Evolutionary conservation across 1,139 yeast genomes (phyloP), one percentile per base, ranked within the genome.

Genomic region (Casaregolazyma lundiana): DNA sequence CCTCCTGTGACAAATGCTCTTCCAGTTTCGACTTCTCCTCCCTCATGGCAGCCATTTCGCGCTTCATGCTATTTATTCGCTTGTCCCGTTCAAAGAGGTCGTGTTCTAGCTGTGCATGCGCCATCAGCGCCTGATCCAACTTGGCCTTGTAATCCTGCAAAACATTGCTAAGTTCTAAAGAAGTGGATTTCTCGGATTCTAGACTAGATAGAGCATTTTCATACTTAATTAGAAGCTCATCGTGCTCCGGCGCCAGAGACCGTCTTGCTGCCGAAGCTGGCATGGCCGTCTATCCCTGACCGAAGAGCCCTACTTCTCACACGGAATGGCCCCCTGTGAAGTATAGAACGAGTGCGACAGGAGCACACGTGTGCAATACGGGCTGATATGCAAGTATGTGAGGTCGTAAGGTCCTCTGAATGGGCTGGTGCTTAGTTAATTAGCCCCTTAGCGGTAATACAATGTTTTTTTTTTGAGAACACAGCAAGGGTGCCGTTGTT

Each of bases 91-190:
- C 52, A 20, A 55, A 59, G 15, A 66, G 41, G 41, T 63, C 68
- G 41, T 59, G 57, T 45, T 65, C 69, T 29, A 63, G 54, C 44
- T 56, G 56, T 13, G 52, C 34, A 47, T 61, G 65, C 16, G 53
- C 47, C 8, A 48, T 13, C 26, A 56, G 48, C 2, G 59, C 44
- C 7, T 50, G 34, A 36, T 50, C 52, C 11, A 56, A 54, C 43
- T 51, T 51, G 20, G 44, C 38, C 26, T 51, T 51, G 20, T 50
- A 46, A 11, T 60, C 62, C 30, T 53, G 51, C 18, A 58, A 48
- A 35, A 54, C 43, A 37, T 48, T 51, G 11, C 32, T 26, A 2
- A 26, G 32, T 7, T 26, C 32, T 6, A 15, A 7, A 26, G 32
- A 26, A 7, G 32, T 26, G 6, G 11, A n/a, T 7, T 11, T 6